A percentile compares a stretch with the other conserved stretches of the same genome.
Evolutionary conservation across 2,329 filamentous ascomycete genomes (phyloP).

Genomic region (Podosphaera aphanis): DNA sequence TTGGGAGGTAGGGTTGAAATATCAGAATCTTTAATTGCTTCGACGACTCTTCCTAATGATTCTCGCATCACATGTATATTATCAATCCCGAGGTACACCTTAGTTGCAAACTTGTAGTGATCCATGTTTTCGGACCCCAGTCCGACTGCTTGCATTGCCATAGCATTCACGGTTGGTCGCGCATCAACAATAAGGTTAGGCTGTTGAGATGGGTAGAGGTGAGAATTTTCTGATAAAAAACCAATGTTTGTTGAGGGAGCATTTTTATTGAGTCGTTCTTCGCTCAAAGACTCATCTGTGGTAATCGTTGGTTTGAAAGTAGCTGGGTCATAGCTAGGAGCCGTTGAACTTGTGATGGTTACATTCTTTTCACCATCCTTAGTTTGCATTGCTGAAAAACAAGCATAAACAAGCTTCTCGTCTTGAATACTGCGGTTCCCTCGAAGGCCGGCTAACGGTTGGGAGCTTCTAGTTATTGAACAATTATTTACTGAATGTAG

Average conservation of each 20-base stretch:
- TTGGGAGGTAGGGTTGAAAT: conserved; percentile 63
- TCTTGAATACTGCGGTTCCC: conserved; percentile 86
- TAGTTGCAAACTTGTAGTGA: conserved; percentile 76
- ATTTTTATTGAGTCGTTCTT: conserved; percentile 39
- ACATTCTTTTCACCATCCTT: conserved; percentile 10
- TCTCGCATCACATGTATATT: conserved; percentile 97
- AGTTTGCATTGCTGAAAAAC: conserved; percentile 42
- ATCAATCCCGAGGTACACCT: conserved; percentile 84
- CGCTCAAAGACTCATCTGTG: conserved; percentile 31
- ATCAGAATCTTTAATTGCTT: conserved; percentile 80
- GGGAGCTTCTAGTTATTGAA: conserved; percentile 83
- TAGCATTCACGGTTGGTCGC: conserved; percentile 76
- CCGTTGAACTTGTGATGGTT: conserved; percentile 18
- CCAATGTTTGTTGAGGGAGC: conserved; percentile 25
- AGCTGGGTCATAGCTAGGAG: conserved; percentile 20
- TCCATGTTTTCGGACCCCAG: conserved; percentile 96
- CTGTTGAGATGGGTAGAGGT: conserved; percentile 79
- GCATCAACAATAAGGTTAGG: conserved; percentile 91
- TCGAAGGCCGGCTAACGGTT: conserved; percentile 68
- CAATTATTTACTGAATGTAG: conserved; percentile 94
- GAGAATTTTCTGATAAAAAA: conserved; percentile 32
- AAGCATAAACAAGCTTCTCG: conserved; percentile 77
- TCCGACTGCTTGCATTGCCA: conserved; percentile 81
- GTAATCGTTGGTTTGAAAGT: conserved; percentile 1
- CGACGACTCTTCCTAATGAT: conserved; percentile 68